Evolutionary conservation across 2,329 filamentous ascomycete genomes (phyloP), one percentile per base, ranked within the genome.

Genomic region (Coniella vitis): DNA sequence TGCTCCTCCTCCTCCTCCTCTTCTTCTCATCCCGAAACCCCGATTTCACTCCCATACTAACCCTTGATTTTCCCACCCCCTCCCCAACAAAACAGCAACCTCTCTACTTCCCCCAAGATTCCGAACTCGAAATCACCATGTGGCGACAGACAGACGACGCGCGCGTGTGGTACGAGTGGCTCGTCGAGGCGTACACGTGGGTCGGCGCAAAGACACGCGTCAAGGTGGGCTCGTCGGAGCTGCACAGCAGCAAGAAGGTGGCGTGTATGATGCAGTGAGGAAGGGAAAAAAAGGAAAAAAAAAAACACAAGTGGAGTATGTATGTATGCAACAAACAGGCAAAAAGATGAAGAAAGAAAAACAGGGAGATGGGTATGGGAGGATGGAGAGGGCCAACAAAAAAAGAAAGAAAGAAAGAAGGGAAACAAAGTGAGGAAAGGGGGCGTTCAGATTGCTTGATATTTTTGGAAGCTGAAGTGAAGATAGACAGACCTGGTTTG

Each of bases 81-180:
- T n/a, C n/a, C n/a, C n/a, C n/a, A n/a, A n/a, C n/a, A n/a, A n/a
- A 16, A 3, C 7, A 95, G 90, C 83, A 81, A 58, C 91, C 93
- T 0, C 74, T 98, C 13, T 86, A 89, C 62, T 81, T 94, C 57
- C 91, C 93, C 0, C 86, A 88, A 49, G 82, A 88, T 56, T 83
- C 86, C 0, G 88, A 95, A 65, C 73, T 97, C 4, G 86, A 94
- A 57, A 82, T 96, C 34, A 93, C 83, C 63, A 96, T 98, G 83
- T 96, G 90, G 87, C 80, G 93, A 44, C 87, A 94, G 68, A 97
- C 93, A 1, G 91, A 98, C 62, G 89, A 96, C 63, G 81, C 86
- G 34, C 94, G 87, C 65, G 93, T 98, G 7, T 98, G 93, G 94
- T 98, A 98, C 65, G 93, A 98, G 65, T 98, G 93, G 93, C 75